Conservation (phyloP, 148 eudicot species). For the Polygonum maritimum region DNA sequence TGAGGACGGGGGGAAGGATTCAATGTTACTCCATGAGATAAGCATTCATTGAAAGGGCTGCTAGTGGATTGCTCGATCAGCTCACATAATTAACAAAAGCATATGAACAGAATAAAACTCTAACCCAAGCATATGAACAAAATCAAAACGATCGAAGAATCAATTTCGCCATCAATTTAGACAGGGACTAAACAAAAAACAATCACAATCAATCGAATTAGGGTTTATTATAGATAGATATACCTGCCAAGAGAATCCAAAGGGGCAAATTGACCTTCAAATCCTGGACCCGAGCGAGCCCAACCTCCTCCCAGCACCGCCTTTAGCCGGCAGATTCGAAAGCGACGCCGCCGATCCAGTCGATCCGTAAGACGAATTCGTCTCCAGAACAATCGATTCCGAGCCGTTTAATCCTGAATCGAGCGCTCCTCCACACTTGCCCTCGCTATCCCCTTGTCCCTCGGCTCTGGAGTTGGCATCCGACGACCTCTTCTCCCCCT, state of each 20-base stretch:
- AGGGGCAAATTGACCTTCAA: slow-evolving; percentile 29
- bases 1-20: too few relatives aligned
- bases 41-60: background rate
- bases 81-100: background rate
- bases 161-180: background rate
- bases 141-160: background rate
- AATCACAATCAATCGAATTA: background rate
- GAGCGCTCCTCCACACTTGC: slow-evolving; percentile 17
- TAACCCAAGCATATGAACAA: too few relatives aligned
- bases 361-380: slow-evolving; percentile 42
- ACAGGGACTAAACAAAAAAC: background rate
- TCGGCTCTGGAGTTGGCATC: slow-evolving; percentile 23
- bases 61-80: background rate
- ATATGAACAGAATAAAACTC: background rate
- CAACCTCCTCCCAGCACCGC: slow-evolving; percentile 32
- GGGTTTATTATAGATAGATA: background rate
- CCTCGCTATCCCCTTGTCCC: slow-evolving; percentile 18
- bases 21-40: background rate
- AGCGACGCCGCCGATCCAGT: slow-evolving; percentile 50
- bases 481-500: slow-evolving; percentile 27
- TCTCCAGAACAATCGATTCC: slow-evolving; percentile 58
- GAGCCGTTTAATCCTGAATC: slow-evolving; percentile 14
- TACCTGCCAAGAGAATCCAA: slow-evolving; percentile 64
- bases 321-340: slow-evolving; percentile 45
- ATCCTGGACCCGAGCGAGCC: too few relatives aligned